Conservation (phyloP, 2,329 filamentous ascomycete species). For the Huntiella moniliformis region DNA sequence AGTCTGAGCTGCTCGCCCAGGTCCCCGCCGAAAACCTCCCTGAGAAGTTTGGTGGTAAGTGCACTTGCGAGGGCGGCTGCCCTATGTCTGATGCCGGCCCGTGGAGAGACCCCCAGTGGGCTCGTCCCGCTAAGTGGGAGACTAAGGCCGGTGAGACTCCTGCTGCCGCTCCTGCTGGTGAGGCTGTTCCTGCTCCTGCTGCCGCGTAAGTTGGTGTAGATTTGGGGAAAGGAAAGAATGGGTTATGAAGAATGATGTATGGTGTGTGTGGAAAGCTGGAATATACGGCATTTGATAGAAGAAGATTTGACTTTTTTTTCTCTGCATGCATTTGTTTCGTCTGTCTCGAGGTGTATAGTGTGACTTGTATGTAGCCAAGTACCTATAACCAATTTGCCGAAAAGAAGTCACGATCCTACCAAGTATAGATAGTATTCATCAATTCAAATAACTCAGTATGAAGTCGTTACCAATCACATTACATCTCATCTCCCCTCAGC, state of each 20-base stretch:
- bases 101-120: conserved; percentile 58
- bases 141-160: conserved; percentile 14
- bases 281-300: neutral
- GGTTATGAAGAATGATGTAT: neutral
- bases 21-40: conserved; percentile 82
- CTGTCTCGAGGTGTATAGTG: neutral
- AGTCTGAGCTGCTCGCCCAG: conserved; percentile 68
- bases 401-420: no score
- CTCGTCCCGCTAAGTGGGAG: conserved; percentile 45
- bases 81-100: conserved; percentile 74
- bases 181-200: conserved; percentile 16
- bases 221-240: neutral
- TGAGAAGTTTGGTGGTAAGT: conserved; percentile 65
- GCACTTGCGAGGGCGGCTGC: conserved; percentile 69
- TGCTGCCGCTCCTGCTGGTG: conserved; percentile 16
- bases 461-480: no score
- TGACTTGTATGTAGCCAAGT: neutral
- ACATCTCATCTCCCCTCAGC: conserved; percentile 16
- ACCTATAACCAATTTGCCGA: neutral
- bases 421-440: no score
- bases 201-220: neutral
- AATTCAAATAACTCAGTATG: neutral
- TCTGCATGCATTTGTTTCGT: no score
- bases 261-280: neutral
- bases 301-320: neutral